Base-by-base conservation (phyloP, 2,329 filamentous ascomycete genomes). In the Metarhizium guizhouense region DNA sequence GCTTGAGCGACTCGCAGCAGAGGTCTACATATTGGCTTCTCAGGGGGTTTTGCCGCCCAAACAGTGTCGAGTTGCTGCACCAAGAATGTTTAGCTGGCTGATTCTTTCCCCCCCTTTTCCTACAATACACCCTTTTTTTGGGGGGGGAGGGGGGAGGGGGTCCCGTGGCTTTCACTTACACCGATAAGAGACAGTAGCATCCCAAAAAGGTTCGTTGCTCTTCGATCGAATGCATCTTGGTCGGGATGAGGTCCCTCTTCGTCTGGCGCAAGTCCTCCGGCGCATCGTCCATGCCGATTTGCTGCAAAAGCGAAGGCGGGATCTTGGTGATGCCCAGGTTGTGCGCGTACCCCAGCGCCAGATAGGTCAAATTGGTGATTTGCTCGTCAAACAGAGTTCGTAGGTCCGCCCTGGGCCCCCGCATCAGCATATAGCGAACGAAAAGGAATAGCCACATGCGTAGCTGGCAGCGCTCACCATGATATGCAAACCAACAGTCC, bases 401-500 rank as follows among this genome's bases (percentile, higher is more conserved):
- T 14, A 66, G 60, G 43, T 70, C 69, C 16, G 66, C 67, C 25
- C 25, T 25, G 25, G 25, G 25, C 25, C 4, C 25, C 72, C 72
- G 74, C 3, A 6, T 20, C 18, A 18, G n/a, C n/a, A 13, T 18
- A 20, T 6, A 25, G 4, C 3, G 25, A 25, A 25, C 25, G 3
- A 25, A 25, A 25, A 25, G 25, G 25, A 25, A 25, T 25, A 25
- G 25, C 25, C 25, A 25, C 25, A 25, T 25, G 25, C 25, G 25
- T 25, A 25, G 25, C 25, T 25, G 25, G 25, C 3, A 25, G 25
- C 25, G 32, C 30, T 20, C 0, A 8, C 7, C 25, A 25, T 25
- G 74, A 69, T 54, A 78, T 65, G 45, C 71, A 70, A 47, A 77
- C 67, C 7, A 79, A 58, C 8, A 78, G 63, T 0, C 76, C 77